phyloP scores from a whole-genome alignment of 1,284 basidiomycete species.

The Stygiomarasmius scandens region DNA sequence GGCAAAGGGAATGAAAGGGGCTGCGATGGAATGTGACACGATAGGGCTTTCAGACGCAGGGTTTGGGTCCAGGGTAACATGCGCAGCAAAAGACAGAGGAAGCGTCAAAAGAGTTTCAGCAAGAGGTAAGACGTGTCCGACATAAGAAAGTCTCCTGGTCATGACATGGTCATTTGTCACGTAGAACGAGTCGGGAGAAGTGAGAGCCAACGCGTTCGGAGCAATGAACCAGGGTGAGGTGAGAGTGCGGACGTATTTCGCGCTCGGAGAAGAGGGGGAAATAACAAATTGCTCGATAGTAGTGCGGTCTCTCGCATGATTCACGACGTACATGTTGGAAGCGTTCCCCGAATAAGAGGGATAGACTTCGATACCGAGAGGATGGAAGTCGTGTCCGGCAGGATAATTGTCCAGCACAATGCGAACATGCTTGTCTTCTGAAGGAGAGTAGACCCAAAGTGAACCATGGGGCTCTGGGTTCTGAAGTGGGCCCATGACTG shows the following conservation, averaged over 20 bases:
- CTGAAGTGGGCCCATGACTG: constrained; percentile 63
- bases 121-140: constrained; percentile 54
- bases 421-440: constrained; percentile 24
- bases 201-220: constrained; percentile 66
- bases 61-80: constrained; percentile 45
- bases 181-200: constrained; percentile 64
- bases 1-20: constrained; percentile 58
- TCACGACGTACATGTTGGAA: constrained; percentile 64
- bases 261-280: constrained; percentile 45
- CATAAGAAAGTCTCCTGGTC: constrained; percentile 58
- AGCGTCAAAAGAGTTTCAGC: constrained; percentile 59
- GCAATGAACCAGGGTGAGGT: constrained; percentile 56
- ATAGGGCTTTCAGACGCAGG: constrained; percentile 27
- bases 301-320: constrained; percentile 60
- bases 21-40: constrained; percentile 40
- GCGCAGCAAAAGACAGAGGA: constrained; percentile 60
- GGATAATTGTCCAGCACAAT: constrained; percentile 47
- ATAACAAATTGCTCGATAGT: constrained; percentile 68
- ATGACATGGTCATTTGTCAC: constrained; percentile 72
- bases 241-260: constrained; percentile 59
- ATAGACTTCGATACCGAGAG: constrained; percentile 54
- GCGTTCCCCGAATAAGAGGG: constrained; percentile 47
- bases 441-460: constrained; percentile 46
- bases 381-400: constrained; percentile 54
- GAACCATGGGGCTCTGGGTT: constrained; percentile 52